Conservation (phyloP, 106 monocot species). For the Acorus gramineus region DNA sequence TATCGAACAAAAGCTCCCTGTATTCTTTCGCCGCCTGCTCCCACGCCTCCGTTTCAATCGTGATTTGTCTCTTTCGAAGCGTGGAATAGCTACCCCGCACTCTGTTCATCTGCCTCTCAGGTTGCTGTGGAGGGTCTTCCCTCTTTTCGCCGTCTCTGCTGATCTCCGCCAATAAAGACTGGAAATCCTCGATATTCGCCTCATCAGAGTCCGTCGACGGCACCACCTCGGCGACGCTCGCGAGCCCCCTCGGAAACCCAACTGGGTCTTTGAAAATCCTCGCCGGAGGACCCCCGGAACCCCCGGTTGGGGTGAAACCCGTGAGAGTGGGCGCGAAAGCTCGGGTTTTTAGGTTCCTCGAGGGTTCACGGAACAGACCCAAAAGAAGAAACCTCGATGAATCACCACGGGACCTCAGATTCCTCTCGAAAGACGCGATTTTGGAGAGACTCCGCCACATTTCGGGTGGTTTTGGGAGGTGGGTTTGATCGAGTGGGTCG, state of each 20-base stretch:
- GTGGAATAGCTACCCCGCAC: constrained; percentile 23
- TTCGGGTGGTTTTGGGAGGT: no score
- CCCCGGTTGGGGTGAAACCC: no score
- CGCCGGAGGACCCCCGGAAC: no score
- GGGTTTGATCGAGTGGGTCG: no score
- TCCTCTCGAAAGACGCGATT: no score
- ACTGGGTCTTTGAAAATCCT: not conserved
- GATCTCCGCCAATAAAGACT: constrained; percentile 24
- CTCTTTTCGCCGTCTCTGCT: constrained; percentile 6
- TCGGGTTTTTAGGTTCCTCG: no score
- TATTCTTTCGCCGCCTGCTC: constrained; percentile 89
- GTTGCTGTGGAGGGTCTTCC: not conserved
- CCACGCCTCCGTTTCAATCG: constrained; percentile 93
- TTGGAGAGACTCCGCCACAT: no score
- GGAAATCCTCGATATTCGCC: constrained; percentile 23
- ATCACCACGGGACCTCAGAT: no score
- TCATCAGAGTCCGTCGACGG: constrained; percentile 45
- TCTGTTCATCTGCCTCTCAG: not conserved
- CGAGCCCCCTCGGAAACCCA: not conserved
- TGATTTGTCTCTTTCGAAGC: constrained; percentile 57
- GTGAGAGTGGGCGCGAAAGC: no score
- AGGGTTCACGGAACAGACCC: no score
- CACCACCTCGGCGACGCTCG: constrained; percentile 37
- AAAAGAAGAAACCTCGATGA: no score
- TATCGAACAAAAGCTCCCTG: constrained; percentile 64